These are phyloP conservation scores for Blastobotrys mokoenaii DNA, from an alignment of 805 yeast species.

Conservation along the genomic window DNA sequence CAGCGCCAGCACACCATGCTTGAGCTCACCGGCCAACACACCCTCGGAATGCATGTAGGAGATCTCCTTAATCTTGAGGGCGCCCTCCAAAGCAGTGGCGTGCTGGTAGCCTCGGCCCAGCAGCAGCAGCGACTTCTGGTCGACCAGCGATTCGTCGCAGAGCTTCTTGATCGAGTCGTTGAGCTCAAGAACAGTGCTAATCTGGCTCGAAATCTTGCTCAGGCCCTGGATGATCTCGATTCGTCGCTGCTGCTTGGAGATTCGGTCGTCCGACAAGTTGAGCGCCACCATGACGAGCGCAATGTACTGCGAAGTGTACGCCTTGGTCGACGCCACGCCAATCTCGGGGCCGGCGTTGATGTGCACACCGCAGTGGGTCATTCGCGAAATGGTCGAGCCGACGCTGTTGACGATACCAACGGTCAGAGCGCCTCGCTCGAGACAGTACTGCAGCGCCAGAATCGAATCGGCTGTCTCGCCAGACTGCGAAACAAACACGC, in stretches of 20 bases:
- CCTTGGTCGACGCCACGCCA: constrained; percentile 98
- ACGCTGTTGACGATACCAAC: constrained; percentile 97
- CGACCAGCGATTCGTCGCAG: constrained; percentile 64
- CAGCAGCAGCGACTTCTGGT: constrained; percentile 78
- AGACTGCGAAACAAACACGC: constrained; percentile 95
- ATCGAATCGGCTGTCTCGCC: constrained; percentile 99
- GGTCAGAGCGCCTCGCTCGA: constrained; percentile 94
- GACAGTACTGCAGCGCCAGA: constrained; percentile 89
- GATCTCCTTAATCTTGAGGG: constrained; percentile 94
- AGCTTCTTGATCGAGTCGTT: constrained; percentile 66
- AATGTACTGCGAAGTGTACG: constrained; percentile 96
- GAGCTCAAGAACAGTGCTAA: constrained; percentile 63
- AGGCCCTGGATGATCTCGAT: constrained; percentile 80
- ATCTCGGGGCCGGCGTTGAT: constrained; percentile 99
- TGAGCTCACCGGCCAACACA: constrained; percentile 96
- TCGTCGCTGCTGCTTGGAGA: constrained; percentile 70
- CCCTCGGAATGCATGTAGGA: constrained; percentile 99
- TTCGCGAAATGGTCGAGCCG: constrained; percentile 94
- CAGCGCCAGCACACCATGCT: constrained; percentile 95
- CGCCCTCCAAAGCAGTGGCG: constrained; percentile 98
- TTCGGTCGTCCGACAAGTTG: constrained; percentile 85
- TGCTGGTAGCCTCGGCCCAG: constrained; percentile 96
- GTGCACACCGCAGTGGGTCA: constrained; percentile 98
- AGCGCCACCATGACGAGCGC: constrained; percentile 96
- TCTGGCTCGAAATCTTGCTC: constrained; percentile 76